phyloP scores from a whole-genome alignment of 2,329 filamentous ascomycete genomes.

The Stemphylium vesicarium region DNA sequence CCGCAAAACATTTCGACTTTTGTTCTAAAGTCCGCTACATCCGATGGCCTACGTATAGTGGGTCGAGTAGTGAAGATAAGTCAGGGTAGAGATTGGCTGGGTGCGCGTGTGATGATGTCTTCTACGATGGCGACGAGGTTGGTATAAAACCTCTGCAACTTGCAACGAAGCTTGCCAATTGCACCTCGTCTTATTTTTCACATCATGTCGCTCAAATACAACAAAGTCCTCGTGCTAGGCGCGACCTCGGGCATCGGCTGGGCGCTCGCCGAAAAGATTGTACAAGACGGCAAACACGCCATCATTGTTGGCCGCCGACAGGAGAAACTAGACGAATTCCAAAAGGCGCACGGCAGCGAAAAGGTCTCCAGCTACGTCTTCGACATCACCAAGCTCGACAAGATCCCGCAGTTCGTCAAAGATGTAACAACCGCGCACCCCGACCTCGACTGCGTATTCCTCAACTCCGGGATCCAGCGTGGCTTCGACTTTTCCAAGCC shows the following conservation, averaged over 20 bases:
- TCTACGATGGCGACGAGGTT: neutral
- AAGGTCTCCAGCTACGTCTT: conserved; percentile 55
- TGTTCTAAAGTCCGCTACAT: conserved; percentile 1
- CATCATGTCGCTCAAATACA: conserved; percentile 56
- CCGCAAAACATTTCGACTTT: neutral
- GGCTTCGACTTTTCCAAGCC: conserved; percentile 58
- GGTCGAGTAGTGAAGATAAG: neutral
- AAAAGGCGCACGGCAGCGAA: conserved; percentile 54
- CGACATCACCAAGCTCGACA: conserved; percentile 59
- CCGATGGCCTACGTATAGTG: neutral
- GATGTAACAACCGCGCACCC: conserved; percentile 54
- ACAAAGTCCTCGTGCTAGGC: conserved; percentile 62
- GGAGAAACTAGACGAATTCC: conserved; percentile 58
- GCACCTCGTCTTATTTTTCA: neutral
- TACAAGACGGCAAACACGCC: conserved; percentile 56
- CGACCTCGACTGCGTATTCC: conserved; percentile 59
- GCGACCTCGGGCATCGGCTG: conserved; percentile 60
- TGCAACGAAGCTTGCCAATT: neutral
- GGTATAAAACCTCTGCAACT: conserved; percentile 1
- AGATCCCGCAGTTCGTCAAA: conserved; percentile 55
- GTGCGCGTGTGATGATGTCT: conserved; percentile 7
- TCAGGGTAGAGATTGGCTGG: conserved; percentile 1
- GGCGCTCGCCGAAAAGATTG: conserved; percentile 57
- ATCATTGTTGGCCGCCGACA: conserved; percentile 60
- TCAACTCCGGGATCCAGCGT: conserved; percentile 62